phyloP scores from a whole-genome alignment of 2,329 filamentous ascomycete species.

The Alternaria conjuncta region DNA sequence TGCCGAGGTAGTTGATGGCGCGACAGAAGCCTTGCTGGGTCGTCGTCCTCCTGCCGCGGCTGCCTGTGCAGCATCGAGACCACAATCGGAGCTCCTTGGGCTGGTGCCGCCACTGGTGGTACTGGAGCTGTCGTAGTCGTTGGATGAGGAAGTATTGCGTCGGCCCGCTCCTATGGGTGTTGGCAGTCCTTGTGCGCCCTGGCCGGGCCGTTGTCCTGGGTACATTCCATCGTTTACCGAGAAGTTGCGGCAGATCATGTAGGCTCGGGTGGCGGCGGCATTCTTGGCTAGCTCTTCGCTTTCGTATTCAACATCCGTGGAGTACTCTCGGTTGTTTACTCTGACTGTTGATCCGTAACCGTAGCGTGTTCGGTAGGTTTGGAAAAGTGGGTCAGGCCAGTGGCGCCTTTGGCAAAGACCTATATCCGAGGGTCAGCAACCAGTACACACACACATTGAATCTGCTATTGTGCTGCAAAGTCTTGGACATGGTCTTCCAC shows the following conservation, averaged over 20 bases:
- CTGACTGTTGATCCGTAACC: constrained; percentile 90
- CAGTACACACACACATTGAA: neutral
- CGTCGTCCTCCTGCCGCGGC: constrained; percentile 34
- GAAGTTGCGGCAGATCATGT: constrained; percentile 98
- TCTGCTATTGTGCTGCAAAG: neutral
- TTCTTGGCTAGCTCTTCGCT: constrained; percentile 85
- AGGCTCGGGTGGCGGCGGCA: constrained; percentile 92
- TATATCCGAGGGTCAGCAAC: constrained; percentile 53
- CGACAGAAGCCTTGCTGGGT: constrained; percentile 45
- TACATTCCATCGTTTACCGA: constrained; percentile 95
- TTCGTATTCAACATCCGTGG: constrained; percentile 85
- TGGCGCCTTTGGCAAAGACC: constrained; percentile 93
- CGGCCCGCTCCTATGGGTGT: constrained; percentile 69
- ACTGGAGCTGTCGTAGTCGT: constrained; percentile 59
- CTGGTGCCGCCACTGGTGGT: constrained; percentile 63
- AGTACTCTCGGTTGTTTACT: constrained; percentile 96
- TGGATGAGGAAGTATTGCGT: constrained; percentile 54
- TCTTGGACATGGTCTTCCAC: neutral
- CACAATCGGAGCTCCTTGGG: constrained; percentile 56
- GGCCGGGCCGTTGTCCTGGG: constrained; percentile 61
- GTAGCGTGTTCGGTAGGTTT: constrained; percentile 73
- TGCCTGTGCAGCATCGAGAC: constrained; percentile 44
- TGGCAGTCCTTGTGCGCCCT: constrained; percentile 66
- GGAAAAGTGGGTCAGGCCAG: constrained; percentile 90
- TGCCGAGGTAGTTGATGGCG: constrained; percentile 29